Evolutionary conservation across 2,329 filamentous ascomycete species (phyloP), one percentile per base, ranked within the genome.

Genomic region (Lasiodiplodia sp.): DNA sequence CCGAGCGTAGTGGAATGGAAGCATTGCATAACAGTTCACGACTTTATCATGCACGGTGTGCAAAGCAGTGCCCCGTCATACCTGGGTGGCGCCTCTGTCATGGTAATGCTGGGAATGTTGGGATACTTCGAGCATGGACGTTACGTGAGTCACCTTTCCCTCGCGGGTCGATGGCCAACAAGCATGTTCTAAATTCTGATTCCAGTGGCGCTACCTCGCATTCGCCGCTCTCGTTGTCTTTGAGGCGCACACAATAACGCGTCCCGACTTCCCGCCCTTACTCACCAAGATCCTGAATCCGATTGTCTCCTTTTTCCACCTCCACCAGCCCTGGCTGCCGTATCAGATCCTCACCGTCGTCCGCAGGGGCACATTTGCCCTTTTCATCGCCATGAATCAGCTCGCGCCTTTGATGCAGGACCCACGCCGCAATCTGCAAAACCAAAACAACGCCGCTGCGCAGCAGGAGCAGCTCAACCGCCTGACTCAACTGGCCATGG

Each of bases 331-430:
- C 3, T 92, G 91, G 72, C 86, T 98, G 4, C 95, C 94, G 2
- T 99, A 96, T 77, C 94, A 99, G 81, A 84, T 92, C 72, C 86
- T 97, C 68, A 82, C 86, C 16, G 86, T 98, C 7, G 88, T 91
- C 6, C 89, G 94, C 70, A 92, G 92, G 77, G 82, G 93, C 25
- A 88, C 89, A 18, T 83, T 98, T 64, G 94, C 93, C 11, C 21
- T 38, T 12, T 67, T 67, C 38, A 57, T 69, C 16, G 68, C 64
- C 47, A 49, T 72, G 34, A 53, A 73, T 21, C 71, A 78, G 68
- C 73, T 86, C 83, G 84, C 82, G 83, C 56, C 85, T 83, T 70
- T 82, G 11, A 51, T 69, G 16, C 57, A 58, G 23, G 56, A 66
- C 25, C 58, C 58, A 10, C 21, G 44, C 2, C 68, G 47, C 16